Evolutionary conservation across 1,284 basidiomycete species (phyloP).

Genomic region (Athelia sp.): DNA sequence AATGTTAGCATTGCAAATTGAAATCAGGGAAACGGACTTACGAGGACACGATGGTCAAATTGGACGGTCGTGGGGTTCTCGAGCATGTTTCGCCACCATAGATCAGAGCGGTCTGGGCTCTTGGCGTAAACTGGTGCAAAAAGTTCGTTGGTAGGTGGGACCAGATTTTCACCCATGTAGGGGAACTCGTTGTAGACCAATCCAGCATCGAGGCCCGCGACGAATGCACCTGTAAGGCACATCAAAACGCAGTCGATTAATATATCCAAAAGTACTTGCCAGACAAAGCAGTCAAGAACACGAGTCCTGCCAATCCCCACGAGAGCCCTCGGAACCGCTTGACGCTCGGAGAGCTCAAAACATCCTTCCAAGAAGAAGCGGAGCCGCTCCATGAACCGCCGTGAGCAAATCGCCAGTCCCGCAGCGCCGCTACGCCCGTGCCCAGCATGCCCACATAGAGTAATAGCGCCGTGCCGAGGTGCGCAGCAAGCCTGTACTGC

Average conservation of each 20-base stretch:
- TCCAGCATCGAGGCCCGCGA: slow-evolving; percentile 96
- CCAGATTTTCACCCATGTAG: slow-evolving; percentile 86
- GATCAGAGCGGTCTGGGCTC: slow-evolving; percentile 61
- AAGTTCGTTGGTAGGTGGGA: slow-evolving; percentile 83
- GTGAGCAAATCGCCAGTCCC: slow-evolving; percentile 76
- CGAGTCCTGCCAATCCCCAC: slow-evolving; percentile 65
- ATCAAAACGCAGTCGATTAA: slow-evolving; percentile 3
- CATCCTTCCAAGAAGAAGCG: slow-evolving; percentile 41
- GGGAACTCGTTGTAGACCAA: slow-evolving; percentile 98
- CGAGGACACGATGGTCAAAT: slow-evolving; percentile 91
- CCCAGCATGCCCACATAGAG: slow-evolving; percentile 92
- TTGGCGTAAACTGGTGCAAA: slow-evolving; percentile 75
- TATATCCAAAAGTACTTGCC: slow-evolving; percentile 37
- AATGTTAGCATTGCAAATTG: slow-evolving; percentile 1
- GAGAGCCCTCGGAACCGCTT: slow-evolving; percentile 57
- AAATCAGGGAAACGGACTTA: slow-evolving; percentile 31
- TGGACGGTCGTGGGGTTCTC: slow-evolving; percentile 99
- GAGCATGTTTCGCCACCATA: slow-evolving; percentile 91
- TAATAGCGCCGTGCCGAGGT: slow-evolving; percentile 86
- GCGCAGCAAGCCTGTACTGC: slow-evolving; percentile 94
- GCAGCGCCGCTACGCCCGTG: slow-evolving; percentile 73
- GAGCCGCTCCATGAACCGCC: slow-evolving; percentile 37
- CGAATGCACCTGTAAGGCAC: slow-evolving; percentile 78
- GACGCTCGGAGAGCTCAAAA: slow-evolving; percentile 54
- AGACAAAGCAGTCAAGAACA: slow-evolving; percentile 88